Percentiles rank a stretch among this genome's conserved stretches.
These are phyloP conservation scores for Tympanopsis confertula DNA, from an alignment of 2,329 filamentous ascomycete genomes.

Conservation along the genomic window DNA sequence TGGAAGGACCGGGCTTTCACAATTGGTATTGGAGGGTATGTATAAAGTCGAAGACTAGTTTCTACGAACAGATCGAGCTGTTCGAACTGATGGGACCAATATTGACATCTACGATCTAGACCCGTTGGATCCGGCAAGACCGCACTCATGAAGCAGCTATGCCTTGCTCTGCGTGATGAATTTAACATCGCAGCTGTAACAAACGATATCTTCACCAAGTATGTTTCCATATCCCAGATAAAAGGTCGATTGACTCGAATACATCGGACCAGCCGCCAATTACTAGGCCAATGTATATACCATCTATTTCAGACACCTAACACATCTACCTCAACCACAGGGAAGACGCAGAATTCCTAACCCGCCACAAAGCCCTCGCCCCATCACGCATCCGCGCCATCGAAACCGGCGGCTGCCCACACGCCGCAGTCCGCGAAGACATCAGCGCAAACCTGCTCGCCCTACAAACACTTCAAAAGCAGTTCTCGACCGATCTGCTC, in stretches of 20 bases:
- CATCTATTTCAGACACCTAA: not conserved
- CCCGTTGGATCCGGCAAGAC: conserved; percentile 97
- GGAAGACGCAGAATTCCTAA: conserved; percentile 96
- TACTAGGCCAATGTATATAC: too few species aligned
- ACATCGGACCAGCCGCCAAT: too few species aligned
- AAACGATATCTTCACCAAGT: conserved; percentile 90
- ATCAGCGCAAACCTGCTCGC: conserved; percentile 88
- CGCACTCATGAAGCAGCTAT: conserved; percentile 88
- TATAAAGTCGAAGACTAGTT: conserved; percentile 5
- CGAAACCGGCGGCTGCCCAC: conserved; percentile 92
- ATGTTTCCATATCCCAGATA: not conserved
- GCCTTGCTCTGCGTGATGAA: conserved; percentile 65
- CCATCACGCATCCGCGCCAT: conserved; percentile 81
- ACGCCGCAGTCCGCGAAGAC: conserved; percentile 94
- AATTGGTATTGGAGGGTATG: conserved; percentile 91
- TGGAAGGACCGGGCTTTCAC: conserved; percentile 89
- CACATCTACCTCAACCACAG: conserved; percentile 24
- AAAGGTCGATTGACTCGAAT: too few species aligned
- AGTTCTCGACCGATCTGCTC: conserved; percentile 71
- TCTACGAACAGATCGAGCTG: conserved; percentile 1
- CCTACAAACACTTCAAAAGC: conserved; percentile 73
- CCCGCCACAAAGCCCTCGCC: conserved; percentile 71
- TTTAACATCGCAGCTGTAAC: conserved; percentile 91
- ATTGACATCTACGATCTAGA: conserved; percentile 29
- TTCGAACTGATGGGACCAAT: conserved; percentile 3